These are phyloP conservation scores for Chytridium lagenaria DNA, from an alignment of 371 early-diverging fungal genomes.

Conservation along the genomic window DNA sequence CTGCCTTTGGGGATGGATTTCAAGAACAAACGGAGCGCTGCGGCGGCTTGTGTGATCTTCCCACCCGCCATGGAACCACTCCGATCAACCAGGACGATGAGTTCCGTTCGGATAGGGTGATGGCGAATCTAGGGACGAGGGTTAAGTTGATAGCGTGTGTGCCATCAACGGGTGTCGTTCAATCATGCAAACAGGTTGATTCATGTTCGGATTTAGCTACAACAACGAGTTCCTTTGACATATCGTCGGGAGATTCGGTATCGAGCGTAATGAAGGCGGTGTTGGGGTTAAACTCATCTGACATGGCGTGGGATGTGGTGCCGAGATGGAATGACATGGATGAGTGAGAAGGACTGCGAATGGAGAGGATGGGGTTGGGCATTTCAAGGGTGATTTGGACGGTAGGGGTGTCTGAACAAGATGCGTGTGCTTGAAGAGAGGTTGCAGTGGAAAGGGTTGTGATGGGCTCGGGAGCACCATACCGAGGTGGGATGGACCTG, in stretches of 20 bases:
- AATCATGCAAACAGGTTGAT: constrained; percentile 45
- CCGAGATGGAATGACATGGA: constrained; percentile 17
- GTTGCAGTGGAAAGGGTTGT: background rate
- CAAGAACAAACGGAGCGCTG: constrained; percentile 43
- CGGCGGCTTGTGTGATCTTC: constrained; percentile 28
- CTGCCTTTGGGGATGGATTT: constrained; percentile 49
- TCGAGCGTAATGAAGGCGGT: constrained; percentile 19
- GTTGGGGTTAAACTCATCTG: background rate
- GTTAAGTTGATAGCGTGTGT: constrained; percentile 48
- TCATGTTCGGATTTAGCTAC: constrained; percentile 38
- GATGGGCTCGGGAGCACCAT: constrained; percentile 24
- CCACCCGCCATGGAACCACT: constrained; percentile 41
- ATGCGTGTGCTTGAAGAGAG: background rate
- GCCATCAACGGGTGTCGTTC: constrained; percentile 48
- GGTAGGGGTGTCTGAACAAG: background rate
- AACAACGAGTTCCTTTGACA: constrained; percentile 40
- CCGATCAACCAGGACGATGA: constrained; percentile 57
- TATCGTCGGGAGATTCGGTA: background rate
- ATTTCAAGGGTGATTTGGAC: constrained; percentile 23
- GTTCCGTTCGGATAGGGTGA: constrained; percentile 49
- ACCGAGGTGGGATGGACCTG: constrained; percentile 25
- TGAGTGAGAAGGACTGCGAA: constrained; percentile 31
- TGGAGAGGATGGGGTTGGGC: constrained; percentile 24
- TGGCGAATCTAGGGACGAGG: constrained; percentile 53
- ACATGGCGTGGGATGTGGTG: background rate